Base-by-base conservation (phyloP, 805 yeast species). In the Monosporozyma servazzii region DNA sequence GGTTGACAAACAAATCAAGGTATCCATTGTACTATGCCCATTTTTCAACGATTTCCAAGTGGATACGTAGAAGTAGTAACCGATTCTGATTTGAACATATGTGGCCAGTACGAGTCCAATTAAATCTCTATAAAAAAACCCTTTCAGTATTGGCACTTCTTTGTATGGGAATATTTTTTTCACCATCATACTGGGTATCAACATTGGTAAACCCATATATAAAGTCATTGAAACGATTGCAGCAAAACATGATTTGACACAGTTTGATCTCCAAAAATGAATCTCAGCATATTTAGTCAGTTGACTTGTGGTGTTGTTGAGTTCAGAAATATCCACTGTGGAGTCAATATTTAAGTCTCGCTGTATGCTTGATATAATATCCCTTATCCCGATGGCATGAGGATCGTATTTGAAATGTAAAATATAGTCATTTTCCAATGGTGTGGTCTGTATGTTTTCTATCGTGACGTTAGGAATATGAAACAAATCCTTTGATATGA, bases 11-110 rank as follows among this genome's bases (percentile, higher is more conserved):
- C 86, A 82, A 37, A 93, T 89, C 53, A 93, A 73, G 2, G 91
- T 86, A 67, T 93, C 99, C 99, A 93, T 95, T 7, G 91, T 88
- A 9, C 84, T 84, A 23, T 87, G 81, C 5, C 82, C 76, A 60
- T 86, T 89, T 49, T 73, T 73, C 21, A 89, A 53, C 6, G 96
- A 83, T 36, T 76, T 77, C 62, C 69, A 75, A 7, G 93, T 79
- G 51, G 87, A 83, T 47, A 67, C 69, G 67, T 81, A 81, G 62
- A 89, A 93, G 36, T 76, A 72, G 6, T 70, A 59, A 0, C 96
- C 97, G n/a, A 88, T 69, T 56, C 58, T 61, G 11, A 86, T 70
- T 62, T 84, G 81, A 11, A 88, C 59, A 29, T 86, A 59, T 2
- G 86, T 78, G 27, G 84, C 84, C 46, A 86, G 58, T 56, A 78